phyloP scores from a whole-genome alignment of 768 basidiomycete species.

The Boletus reticuloceps region DNA sequence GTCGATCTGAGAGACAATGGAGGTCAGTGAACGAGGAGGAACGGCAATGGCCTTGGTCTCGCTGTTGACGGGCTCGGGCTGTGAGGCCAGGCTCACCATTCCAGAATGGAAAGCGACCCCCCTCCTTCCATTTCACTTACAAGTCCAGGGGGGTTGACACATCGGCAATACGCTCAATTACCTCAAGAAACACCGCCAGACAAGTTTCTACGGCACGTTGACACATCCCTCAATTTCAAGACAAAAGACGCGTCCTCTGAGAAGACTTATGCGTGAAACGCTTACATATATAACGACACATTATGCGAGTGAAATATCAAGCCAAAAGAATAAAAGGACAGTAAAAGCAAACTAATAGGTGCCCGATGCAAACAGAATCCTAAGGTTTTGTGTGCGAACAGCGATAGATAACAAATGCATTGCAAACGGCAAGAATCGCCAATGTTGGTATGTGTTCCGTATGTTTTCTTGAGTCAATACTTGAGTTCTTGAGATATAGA shows the following conservation, averaged over 20 bases:
- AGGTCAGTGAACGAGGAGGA: slow-evolving; percentile 19
- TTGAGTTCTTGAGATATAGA: slow-evolving; percentile 36
- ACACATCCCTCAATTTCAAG: too few relatives aligned
- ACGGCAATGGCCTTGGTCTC: slow-evolving; percentile 21
- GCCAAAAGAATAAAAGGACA: slow-evolving; percentile 6
- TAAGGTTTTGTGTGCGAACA: slow-evolving; percentile 24
- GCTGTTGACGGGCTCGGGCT: slow-evolving; percentile 22
- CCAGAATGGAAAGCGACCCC: slow-evolving; percentile 28
- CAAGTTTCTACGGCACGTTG: too few relatives aligned
- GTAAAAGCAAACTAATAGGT: slow-evolving; percentile 20
- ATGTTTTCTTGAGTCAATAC: slow-evolving; percentile 30
- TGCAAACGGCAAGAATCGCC: slow-evolving; percentile 26
- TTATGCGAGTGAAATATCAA: slow-evolving; percentile 8
- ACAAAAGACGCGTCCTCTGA: neutral
- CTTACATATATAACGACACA: slow-evolving; percentile 8
- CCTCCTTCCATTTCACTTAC: slow-evolving; percentile 20
- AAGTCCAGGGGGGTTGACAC: slow-evolving; percentile 13
- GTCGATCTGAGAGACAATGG: slow-evolving; percentile 20
- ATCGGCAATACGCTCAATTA: neutral
- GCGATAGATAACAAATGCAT: slow-evolving; percentile 35
- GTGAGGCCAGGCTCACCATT: slow-evolving; percentile 20
- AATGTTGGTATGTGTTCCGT: slow-evolving; percentile 34
- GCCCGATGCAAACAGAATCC: slow-evolving; percentile 25
- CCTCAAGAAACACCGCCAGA: too few relatives aligned
- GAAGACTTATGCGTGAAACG: neutral